Base-by-base conservation (phyloP, 306 rosid species). In the Citrullus mucosospermus region DNA sequence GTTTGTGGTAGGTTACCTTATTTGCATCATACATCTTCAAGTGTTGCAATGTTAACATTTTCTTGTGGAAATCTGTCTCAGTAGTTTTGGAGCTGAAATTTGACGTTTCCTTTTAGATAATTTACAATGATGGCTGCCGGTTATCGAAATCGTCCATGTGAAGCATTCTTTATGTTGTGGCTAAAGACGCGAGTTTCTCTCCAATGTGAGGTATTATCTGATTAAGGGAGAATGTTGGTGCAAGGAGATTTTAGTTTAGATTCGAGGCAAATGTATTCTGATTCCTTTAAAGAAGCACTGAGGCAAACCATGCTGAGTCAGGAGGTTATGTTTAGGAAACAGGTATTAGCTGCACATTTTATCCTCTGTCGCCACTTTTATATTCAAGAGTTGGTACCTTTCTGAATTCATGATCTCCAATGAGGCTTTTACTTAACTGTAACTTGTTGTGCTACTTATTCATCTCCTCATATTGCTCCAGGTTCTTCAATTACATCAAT, bases 401-500 rank as follows among this genome's bases (percentile, higher is more conserved):
- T 6, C 20, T 15, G 20, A 69, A 43, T 54, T 48, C 28, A 41
- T 38, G 55, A 50, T 3, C 30, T 20, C n/a, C 25, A n/a, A n/a
- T 11, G 6, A 77, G n/a, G 20, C 8, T 36, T 8, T 59, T 20
- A 73, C 7, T 44, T 44, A 2, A 10, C 44, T 56, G 62, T 82
- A 34, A 44, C 57, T 76, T 17, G 14, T 61, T 77, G 15, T 28
- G 56, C 7, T 60, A 38, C 20, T 58, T 34, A 22, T 7, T 50
- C 20, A 76, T 44, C 61, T 71, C 20, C 60, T 80, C 74, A 8
- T 84, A 30, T 57, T 16, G 61, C 65, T 84, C 43, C 81, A 88
- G 93, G 90, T 88, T 79, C 85, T 65, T 75, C 90, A 90, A 77
- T 89, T 90, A 54, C 91, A 89, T 75, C 88, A 83, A n/a, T 54